Evolutionary conservation across 768 basidiomycete species (phyloP), one percentile per base, ranked within the genome.

Genomic region (Roridomyces roridus): DNA sequence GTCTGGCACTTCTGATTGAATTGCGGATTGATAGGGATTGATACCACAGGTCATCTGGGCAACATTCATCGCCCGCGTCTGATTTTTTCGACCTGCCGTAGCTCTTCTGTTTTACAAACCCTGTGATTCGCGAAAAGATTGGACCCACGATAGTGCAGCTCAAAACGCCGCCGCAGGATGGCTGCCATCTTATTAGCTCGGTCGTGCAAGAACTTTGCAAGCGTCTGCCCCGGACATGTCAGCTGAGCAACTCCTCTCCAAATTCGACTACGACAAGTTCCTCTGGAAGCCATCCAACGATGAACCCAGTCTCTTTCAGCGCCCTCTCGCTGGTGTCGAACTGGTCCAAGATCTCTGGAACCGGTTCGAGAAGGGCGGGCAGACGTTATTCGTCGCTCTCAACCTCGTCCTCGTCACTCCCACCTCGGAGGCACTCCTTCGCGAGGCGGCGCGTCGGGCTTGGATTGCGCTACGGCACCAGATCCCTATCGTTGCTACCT

Each of bases 321-420:
- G 64, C 5, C 54, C 47, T 25, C 58, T 64, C n/a, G 53, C 29
- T 3, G 67, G 67, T 10, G 62, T 57, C 14, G 68, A 70, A 51
- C 39, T 58, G 12, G 46, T 50, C 21, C 52, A 68, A 36, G 68
- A 68, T 31, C 25, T 61, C 7, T 52, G 26, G 12, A 62, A 64
- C 50, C 51, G 68, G 11, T 63, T 50, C 41, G 55, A 50, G 26
- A 41, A 66, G 23, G 68, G 68, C 45, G 51, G 66, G 25, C 66
- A 65, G 48, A 68, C 57, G 46, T 44, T 70, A 5, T 67, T 66
- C 53, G 42, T 68, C 21, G 68, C 45, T 15, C 34, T 65, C 15
- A 18, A 64, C 21, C 42, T 64, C 24, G 60, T 60, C 18, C 28
- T 67, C 24, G 25, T 31, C 12, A 17, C 28, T 8, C 54, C 60